phyloP scores from a whole-genome alignment of 495 filamentous ascomycete species.

The Talaromyces proteolyticus region DNA sequence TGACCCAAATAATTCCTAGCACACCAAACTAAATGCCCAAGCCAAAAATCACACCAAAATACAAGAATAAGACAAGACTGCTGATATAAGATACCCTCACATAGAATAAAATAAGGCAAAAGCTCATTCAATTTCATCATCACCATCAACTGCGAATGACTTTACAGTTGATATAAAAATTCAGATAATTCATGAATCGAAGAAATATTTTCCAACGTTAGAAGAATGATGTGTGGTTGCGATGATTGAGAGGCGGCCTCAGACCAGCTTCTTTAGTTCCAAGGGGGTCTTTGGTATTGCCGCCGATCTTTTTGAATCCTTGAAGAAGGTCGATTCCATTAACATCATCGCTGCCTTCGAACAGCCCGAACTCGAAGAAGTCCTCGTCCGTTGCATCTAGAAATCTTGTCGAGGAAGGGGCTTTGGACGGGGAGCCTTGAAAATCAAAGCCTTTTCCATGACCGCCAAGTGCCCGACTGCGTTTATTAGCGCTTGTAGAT shows the following conservation, averaged over 20 bases:
- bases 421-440: slow-evolving; percentile 41
- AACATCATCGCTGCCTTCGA: slow-evolving; percentile 58
- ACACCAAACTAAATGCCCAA: slow-evolving; percentile 4
- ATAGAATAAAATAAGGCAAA: neutral
- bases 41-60: slow-evolving; percentile 12
- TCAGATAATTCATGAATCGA: slow-evolving; percentile 4
- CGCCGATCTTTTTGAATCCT: slow-evolving; percentile 87
- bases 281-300: slow-evolving; percentile 27
- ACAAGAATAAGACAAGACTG: slow-evolving; percentile 9
- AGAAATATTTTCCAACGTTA: slow-evolving; percentile 13
- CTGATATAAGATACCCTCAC: neutral
- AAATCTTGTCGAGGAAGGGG: slow-evolving; percentile 47
- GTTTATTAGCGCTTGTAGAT: slow-evolving; percentile 41
- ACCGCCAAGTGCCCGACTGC: slow-evolving; percentile 22
- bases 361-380: slow-evolving; percentile 54
- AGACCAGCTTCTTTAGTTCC: slow-evolving; percentile 22
- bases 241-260: slow-evolving; percentile 32
- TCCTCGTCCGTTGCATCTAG: slow-evolving; percentile 52
- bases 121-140: neutral
- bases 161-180: neutral
- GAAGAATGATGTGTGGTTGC: slow-evolving; percentile 39
- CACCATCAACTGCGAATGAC: neutral
- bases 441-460: slow-evolving; percentile 33
- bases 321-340: slow-evolving; percentile 77
- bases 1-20: slow-evolving; percentile 16